Base-by-base conservation (phyloP, 805 yeast genomes). In the Yarrowia deformans region DNA sequence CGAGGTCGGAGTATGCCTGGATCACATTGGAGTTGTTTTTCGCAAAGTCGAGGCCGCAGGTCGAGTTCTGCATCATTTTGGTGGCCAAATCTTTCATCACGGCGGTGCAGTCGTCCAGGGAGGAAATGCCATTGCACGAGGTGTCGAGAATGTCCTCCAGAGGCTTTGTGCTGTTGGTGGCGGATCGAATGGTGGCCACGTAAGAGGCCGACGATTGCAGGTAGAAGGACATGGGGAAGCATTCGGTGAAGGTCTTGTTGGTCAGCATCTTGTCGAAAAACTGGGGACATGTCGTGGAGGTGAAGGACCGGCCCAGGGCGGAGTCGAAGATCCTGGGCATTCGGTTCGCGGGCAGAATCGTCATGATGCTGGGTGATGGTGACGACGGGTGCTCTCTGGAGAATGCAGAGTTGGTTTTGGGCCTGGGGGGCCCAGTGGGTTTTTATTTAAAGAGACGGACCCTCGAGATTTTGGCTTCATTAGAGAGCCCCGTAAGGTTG, bases 211-310 rank as follows among this genome's bases (percentile, higher is more conserved):
- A 76, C 63, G 70, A 75, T 67, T 72, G 73, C 12, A 76, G 72
- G 54, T 70, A 75, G 66, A 76, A 76, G 16, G 78, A 75, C 71
- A 76, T 71, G 14, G 79, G 79, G 40, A 70, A 73, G 70, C 79
- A 76, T 18, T 71, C 52, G 23, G 71, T 68, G 60, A 76, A 76
- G 19, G 69, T 56, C 46, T 68, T 69, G 66, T 76, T 72, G 34
- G 56, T 49, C 9, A 75, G 72, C 67, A 76, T 75, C 18, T 23
- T 18, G 29, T 71, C 48, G 71, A 76, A 76, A 68, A 73, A 76
- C 16, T 55, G 45, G 34, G 74, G 74, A 60, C 79, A 76, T 6
- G 77, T 69, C 1, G 66, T 23, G 39, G 72, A 60, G 23, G 76
- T 70, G 71, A 76, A 75, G 67, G 72, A 72, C 19, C 54, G 64